Conservation (phyloP, 1,139 yeast genomes). For the Candida labiduridarum region DNA sequence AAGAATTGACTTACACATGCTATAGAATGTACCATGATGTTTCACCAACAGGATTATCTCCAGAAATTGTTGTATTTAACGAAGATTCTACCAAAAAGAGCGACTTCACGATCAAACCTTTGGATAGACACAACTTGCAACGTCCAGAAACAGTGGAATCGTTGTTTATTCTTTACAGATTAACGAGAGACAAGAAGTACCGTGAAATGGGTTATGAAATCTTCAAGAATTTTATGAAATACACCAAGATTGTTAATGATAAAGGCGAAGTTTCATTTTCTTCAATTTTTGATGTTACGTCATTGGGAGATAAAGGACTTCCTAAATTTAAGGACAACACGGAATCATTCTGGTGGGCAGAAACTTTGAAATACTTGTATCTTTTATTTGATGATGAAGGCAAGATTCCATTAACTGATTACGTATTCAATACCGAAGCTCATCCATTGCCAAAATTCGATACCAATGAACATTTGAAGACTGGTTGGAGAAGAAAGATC, state of each 20-base stretch:
- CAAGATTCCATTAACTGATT: conserved; percentile 59
- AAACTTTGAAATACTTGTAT: conserved; percentile 86
- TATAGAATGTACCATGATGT: conserved; percentile 77
- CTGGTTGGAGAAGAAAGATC: conserved; percentile 60
- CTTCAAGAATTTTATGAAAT: conserved; percentile 66
- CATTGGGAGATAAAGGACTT: conserved; percentile 39
- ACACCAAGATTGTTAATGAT: conserved; percentile 52
- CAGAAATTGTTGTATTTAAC: conserved; percentile 87
- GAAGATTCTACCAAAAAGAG: conserved; percentile 27
- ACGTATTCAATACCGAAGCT: conserved; percentile 90
- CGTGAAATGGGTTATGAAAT: conserved; percentile 92
- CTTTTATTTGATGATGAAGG: conserved; percentile 71
- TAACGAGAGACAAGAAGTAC: conserved; percentile 80
- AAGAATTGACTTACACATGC: conserved; percentile 79
- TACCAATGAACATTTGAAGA: conserved; percentile 54
- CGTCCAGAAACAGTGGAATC: conserved; percentile 96
- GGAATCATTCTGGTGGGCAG: conserved; percentile 95
- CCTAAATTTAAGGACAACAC: conserved; percentile 65
- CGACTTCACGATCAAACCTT: conserved; percentile 71
- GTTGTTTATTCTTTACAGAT: conserved; percentile 74
- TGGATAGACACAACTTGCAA: conserved; percentile 82
- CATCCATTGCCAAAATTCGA: conserved; percentile 84
- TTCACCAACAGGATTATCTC: conserved; percentile 72
- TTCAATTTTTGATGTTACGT: conserved; percentile 67
- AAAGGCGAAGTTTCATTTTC: conserved; percentile 65